Percentiles rank a stretch among this genome's conserved stretches.
Evolutionary conservation across 805 yeast genomes (phyloP).

Genomic region (Pichia membranifaciens): DNA sequence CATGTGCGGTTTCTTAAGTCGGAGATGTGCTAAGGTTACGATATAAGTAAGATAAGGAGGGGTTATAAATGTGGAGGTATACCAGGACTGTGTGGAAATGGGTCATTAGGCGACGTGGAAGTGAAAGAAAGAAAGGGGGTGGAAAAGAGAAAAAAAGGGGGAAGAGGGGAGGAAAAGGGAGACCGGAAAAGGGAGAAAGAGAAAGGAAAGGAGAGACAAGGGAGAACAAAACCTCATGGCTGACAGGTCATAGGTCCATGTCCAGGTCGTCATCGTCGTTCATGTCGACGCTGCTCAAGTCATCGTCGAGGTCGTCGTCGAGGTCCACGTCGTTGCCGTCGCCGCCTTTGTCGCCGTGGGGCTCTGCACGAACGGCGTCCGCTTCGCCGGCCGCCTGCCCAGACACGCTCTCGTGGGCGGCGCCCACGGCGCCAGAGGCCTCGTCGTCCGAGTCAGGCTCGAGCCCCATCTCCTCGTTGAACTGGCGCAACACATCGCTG

Average conservation of each 20-base stretch:
- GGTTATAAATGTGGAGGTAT: too few relatives aligned
- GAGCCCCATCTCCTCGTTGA: slow-evolving; percentile 17
- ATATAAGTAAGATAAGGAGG: too few relatives aligned
- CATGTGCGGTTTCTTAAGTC: too few relatives aligned
- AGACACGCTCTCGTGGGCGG: too few relatives aligned
- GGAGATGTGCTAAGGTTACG: too few relatives aligned
- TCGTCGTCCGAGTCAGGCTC: slow-evolving; percentile 20
- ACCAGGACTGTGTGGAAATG: background rate
- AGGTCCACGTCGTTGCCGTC: slow-evolving; percentile 19
- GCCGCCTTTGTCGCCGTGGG: slow-evolving; percentile 19
- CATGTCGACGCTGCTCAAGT: slow-evolving; percentile 5
- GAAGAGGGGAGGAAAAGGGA: too few relatives aligned
- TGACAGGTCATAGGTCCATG: slow-evolving; percentile 4
- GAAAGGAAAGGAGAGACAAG: background rate
- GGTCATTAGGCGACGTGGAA: background rate
- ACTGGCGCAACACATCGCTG: slow-evolving; percentile 26
- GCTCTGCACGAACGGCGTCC: slow-evolving; percentile 17
- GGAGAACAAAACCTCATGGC: too few relatives aligned
- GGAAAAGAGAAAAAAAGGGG: background rate
- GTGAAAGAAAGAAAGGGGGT: background rate
- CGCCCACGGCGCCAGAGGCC: slow-evolving; percentile 17
- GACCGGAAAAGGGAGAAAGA: background rate
- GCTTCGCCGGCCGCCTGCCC: slow-evolving; percentile 4
- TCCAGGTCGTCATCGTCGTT: slow-evolving; percentile 4
- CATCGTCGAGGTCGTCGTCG: slow-evolving; percentile 16